Evolutionary conservation across 1,284 basidiomycete genomes (phyloP).

Genomic region (Tylopilus sp.): DNA sequence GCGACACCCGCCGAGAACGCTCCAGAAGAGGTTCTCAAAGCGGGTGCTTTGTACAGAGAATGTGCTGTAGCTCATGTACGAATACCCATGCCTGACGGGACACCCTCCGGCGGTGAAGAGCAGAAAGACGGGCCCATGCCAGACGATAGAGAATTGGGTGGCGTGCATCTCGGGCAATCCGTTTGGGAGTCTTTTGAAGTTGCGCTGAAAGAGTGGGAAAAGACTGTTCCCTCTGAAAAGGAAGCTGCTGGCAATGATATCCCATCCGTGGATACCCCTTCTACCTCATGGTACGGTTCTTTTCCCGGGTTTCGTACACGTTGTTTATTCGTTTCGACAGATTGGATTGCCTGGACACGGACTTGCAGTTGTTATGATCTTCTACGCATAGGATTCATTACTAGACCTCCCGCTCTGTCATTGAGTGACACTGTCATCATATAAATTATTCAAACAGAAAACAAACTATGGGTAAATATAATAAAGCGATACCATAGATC

Average conservation of each 20-base stretch:
- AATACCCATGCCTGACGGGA: conserved; percentile 50
- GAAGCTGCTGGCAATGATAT: conserved; percentile 33
- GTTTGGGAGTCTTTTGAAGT: conserved; percentile 82
- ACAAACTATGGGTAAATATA: conserved; percentile 34
- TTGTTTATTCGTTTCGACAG: conserved; percentile 16
- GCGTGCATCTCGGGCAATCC: conserved; percentile 69
- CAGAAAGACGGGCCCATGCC: conserved; percentile 45
- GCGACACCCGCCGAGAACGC: conserved; percentile 1
- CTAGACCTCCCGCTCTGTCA: conserved; percentile 15
- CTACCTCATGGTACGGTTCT: conserved; percentile 20
- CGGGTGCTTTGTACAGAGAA: conserved; percentile 80
- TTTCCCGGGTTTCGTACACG: not conserved
- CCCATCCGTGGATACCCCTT: conserved; percentile 34
- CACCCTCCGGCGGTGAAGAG: conserved; percentile 20
- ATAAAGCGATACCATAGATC: conserved; percentile 35
- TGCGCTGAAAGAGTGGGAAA: conserved; percentile 72
- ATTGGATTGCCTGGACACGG: not conserved
- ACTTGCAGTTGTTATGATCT: not conserved
- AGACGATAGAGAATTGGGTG: conserved; percentile 76
- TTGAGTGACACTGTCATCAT: conserved; percentile 11
- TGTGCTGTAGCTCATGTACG: conserved; percentile 69
- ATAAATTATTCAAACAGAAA: conserved; percentile 42
- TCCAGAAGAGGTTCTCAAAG: conserved; percentile 72
- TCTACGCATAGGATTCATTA: conserved; percentile 8
- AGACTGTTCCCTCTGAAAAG: conserved; percentile 44